Conservation (phyloP, 2,329 filamentous ascomycete genomes). For the Parastagonospora avenae region DNA sequence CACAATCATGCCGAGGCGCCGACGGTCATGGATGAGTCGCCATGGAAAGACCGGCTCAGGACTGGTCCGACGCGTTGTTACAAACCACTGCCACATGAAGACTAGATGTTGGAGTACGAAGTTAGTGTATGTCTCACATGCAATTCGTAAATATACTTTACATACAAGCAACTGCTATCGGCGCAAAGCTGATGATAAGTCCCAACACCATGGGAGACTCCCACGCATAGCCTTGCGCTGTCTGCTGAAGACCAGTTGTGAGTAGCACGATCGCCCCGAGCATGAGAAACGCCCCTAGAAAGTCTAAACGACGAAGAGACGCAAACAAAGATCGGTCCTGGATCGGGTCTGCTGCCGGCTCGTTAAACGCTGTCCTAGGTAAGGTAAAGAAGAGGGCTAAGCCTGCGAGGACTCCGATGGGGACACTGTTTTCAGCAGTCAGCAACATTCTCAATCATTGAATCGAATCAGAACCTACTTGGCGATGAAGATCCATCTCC, state of each 20-base stretch:
- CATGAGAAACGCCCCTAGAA: slow-evolving; percentile 17
- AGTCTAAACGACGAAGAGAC: slow-evolving; percentile 11
- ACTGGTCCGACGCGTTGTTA: slow-evolving; percentile 6
- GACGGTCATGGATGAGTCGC: slow-evolving; percentile 12
- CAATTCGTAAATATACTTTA: no score
- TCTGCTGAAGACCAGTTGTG: slow-evolving; percentile 22
- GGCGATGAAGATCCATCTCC: slow-evolving; percentile 25
- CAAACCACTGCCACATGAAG: slow-evolving; percentile 18
- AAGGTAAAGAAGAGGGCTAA: slow-evolving; percentile 3
- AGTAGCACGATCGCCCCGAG: slow-evolving; percentile 18
- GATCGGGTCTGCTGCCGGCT: slow-evolving; percentile 3
- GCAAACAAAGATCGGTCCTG: not conserved
- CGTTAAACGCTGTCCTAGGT: slow-evolving; percentile 5
- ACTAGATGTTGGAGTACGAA: no score
- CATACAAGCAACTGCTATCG: slow-evolving; percentile 15
- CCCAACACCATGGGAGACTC: slow-evolving; percentile 12
- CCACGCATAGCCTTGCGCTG: slow-evolving; percentile 9
- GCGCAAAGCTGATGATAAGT: slow-evolving; percentile 10
- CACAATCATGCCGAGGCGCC: slow-evolving; percentile 11
- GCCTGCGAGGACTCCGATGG: slow-evolving; percentile 3
- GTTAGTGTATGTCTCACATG: no score
- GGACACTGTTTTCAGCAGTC: slow-evolving; percentile 10
- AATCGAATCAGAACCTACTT: slow-evolving; percentile 13
- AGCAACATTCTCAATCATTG: not conserved
- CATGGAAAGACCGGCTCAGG: slow-evolving; percentile 25